These are phyloP conservation scores for Aureobasidium sp. DNA, from an alignment of 2,329 filamentous ascomycete species.

Conservation along the genomic window DNA sequence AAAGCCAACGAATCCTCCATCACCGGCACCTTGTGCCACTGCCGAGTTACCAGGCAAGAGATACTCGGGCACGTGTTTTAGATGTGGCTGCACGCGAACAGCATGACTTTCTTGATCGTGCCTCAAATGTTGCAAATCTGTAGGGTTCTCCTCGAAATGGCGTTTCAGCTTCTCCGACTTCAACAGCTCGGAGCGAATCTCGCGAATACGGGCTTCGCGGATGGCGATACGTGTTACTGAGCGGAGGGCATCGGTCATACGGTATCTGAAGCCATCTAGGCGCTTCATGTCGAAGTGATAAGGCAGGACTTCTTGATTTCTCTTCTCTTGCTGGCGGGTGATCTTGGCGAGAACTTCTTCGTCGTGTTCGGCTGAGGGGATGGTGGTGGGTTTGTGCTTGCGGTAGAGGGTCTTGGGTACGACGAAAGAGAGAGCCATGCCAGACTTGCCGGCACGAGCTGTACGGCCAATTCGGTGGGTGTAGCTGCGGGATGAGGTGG, in stretches of 20 bases:
- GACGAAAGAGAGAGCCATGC: conserved; percentile 94
- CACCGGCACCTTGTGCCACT: conserved; percentile 49
- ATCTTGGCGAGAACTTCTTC: conserved; percentile 79
- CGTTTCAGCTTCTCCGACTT: conserved; percentile 91
- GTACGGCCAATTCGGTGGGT: conserved; percentile 96
- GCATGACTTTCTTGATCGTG: conserved; percentile 85
- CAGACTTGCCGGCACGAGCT: conserved; percentile 79
- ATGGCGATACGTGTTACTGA: conserved; percentile 85
- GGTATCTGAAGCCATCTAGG: conserved; percentile 88
- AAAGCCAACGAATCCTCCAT: conserved; percentile 69
- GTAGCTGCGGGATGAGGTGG: conserved; percentile 79
- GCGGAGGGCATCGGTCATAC: conserved; percentile 84
- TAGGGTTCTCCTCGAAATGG: conserved; percentile 95
- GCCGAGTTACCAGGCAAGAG: conserved; percentile 71
- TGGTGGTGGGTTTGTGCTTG: conserved; percentile 81
- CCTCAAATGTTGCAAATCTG: conserved; percentile 75
- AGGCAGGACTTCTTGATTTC: conserved; percentile 72
- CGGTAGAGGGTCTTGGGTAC: conserved; percentile 72
- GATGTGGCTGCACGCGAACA: conserved; percentile 75
- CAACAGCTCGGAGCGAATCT: conserved; percentile 80
- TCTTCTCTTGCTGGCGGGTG: conserved; percentile 66
- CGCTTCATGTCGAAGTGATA: conserved; percentile 94
- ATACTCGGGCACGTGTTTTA: conserved; percentile 93
- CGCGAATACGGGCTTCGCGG: conserved; percentile 78
- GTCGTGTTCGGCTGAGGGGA: conserved; percentile 68